Conservation (phyloP, 139 green algal species). For the Chlamydomonas sp. region DNA sequence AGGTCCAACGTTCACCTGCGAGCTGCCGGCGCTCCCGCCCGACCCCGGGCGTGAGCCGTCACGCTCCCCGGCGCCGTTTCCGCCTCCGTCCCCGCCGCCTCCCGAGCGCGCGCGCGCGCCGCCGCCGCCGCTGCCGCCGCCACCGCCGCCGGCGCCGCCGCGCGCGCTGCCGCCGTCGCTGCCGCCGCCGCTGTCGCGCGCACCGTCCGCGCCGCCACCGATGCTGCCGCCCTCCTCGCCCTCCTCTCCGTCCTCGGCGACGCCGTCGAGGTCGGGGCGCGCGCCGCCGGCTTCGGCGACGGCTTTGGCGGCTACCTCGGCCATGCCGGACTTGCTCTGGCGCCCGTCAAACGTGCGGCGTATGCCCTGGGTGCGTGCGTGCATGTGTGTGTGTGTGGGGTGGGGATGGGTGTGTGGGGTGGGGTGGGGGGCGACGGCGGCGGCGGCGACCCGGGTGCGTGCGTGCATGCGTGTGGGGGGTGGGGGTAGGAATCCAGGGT, state of each 20-base stretch:
- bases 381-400: not conserved
- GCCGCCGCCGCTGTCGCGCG: not conserved
- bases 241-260: not conserved
- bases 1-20: too few species aligned
- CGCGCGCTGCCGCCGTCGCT: not conserved
- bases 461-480: too few species aligned
- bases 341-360: too few species aligned
- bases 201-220: not conserved
- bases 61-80: too few species aligned
- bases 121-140: slow-evolving; percentile 7
- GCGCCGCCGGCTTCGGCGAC: not conserved
- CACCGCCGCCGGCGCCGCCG: not conserved
- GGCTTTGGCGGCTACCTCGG: not conserved
- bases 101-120: not conserved
- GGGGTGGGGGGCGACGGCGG: not conserved
- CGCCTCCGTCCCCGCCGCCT: not conserved
- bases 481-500: not conserved
- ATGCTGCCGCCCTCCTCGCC: too few species aligned
- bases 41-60: too few species aligned
- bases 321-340: not conserved
- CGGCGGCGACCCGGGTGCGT: not conserved
- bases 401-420: not conserved
- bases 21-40: too few species aligned
- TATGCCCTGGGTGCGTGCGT: not conserved
- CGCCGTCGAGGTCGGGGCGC: not conserved